Percentiles rank a stretch among this genome's conserved stretches.
phyloP scores from a whole-genome alignment of 2,329 filamentous ascomycete species.

The Alternaria sp. region DNA sequence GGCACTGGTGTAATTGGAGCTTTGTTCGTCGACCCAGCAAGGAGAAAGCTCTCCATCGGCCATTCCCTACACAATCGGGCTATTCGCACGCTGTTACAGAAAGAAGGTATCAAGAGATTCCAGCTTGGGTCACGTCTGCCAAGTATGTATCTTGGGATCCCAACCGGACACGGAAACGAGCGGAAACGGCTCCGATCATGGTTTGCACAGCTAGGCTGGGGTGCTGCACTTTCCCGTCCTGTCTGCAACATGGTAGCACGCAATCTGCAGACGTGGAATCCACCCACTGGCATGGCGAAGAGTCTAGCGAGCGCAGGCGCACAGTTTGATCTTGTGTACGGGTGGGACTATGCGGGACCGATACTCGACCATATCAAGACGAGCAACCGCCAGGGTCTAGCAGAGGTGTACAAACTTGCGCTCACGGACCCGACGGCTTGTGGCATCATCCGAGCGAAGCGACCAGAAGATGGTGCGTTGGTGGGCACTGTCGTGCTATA shows the following conservation, averaged over 20 bases:
- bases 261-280: constrained; percentile 74
- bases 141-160: constrained; percentile 85
- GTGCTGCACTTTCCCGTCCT: constrained; percentile 67
- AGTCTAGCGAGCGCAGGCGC: constrained; percentile 75
- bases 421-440: constrained; percentile 74
- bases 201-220: constrained; percentile 93
- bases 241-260: constrained; percentile 76
- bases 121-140: constrained; percentile 83
- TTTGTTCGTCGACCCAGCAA: constrained; percentile 85
- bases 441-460: constrained; percentile 83
- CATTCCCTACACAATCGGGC: constrained; percentile 87
- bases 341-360: constrained; percentile 74
- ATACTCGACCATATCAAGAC: constrained; percentile 77
- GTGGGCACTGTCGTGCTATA: constrained; percentile 83
- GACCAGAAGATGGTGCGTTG: constrained; percentile 69
- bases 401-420: constrained; percentile 80
- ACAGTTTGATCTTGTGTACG: constrained; percentile 83
- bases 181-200: constrained; percentile 71
- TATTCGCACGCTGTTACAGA: constrained; percentile 74
- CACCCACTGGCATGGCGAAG: constrained; percentile 77
- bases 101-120: constrained; percentile 75
- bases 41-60: constrained; percentile 88
- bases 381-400: constrained; percentile 76
- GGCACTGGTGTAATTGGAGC: constrained; percentile 79
- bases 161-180: constrained; percentile 67